Base-by-base conservation (phyloP, 352 stramenopile species). In the Phytophthora crassamura region DNA sequence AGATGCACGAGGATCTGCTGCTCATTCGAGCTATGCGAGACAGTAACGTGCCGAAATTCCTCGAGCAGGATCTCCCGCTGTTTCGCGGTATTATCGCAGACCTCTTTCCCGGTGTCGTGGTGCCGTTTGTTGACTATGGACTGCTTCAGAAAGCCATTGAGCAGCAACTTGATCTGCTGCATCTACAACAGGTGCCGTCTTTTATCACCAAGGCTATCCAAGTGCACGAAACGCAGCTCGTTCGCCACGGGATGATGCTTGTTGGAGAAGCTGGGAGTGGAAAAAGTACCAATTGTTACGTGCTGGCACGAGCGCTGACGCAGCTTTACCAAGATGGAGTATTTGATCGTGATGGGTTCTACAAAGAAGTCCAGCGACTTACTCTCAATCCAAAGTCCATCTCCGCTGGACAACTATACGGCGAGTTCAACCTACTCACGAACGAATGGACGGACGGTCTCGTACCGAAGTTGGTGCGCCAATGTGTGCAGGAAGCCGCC, bases 1-100 rank as follows among this genome's bases (percentile, higher is more conserved):
- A 98, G 43, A 98, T 96, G 62, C 88, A 98, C 49, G 95, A 98
- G 57, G 95, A 98, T 65, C 42, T 98, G 34, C 72, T 98, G 32
- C 71, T 98, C 12, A 98, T 98, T 61, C 89, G 95, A n/a, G 95
- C 95, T 8, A 98, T 98, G 90, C 88, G 95, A 35, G 95, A 98
- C 64, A 98, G 89, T 40, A 98, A 98, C 60, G 91, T 98, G 2
- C 95, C 95, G 14, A 98, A 98, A 69, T 97, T 98, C 45, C 81
- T 98, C 11, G 87, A 98, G 72, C 90, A 98, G 45, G 95, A 98
- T 60, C 72, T 98, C 28, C 91, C 94, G 15, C 63, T 98, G 8
- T 98, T 98, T 64, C 81, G 91, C 5, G 94, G 94, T 20, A 98
- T 98, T 75, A 93, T 98, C 33, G 88, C 77, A 3, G 95, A 98